These are phyloP conservation scores for Magnolia officinalis DNA, from an alignment of 164 flowering plant species.

Conservation along the genomic window DNA sequence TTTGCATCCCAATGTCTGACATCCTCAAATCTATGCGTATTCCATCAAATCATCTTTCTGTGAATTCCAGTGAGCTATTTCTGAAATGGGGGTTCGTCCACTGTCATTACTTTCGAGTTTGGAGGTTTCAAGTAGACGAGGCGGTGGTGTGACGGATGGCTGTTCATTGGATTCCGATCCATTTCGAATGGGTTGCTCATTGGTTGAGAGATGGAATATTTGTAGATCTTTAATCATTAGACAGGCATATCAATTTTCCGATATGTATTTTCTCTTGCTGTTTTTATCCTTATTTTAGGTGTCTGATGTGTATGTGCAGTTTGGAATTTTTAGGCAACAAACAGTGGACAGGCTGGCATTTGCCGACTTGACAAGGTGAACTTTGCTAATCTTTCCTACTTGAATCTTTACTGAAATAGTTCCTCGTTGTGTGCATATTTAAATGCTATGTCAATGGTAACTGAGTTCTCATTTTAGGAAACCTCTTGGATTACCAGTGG, in stretches of 20 bases:
- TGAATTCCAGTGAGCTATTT: background rate
- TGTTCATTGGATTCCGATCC: too few species aligned
- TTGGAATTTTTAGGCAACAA: background rate
- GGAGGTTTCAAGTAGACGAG: too few species aligned
- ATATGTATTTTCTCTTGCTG: background rate
- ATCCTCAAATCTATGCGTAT: background rate
- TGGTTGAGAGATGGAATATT: background rate
- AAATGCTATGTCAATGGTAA: background rate
- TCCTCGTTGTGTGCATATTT: background rate
- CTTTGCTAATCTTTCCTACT: background rate
- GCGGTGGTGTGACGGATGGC: too few species aligned
- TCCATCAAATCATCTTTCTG: background rate
- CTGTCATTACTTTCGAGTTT: too few species aligned
- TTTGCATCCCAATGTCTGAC: background rate
- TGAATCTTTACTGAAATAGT: background rate
- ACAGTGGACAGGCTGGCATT: background rate
- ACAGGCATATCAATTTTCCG: background rate
- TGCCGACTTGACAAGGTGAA: background rate
- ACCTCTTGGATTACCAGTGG: background rate
- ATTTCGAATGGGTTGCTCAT: background rate
- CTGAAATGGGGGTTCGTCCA: background rate
- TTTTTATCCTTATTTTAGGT: background rate
- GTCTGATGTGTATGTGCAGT: conserved; percentile 1
- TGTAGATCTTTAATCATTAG: conserved; percentile 3
- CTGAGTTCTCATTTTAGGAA: background rate